phyloP scores from a whole-genome alignment of 2,329 filamentous ascomycete genomes.

The Aspergillus sp. region DNA sequence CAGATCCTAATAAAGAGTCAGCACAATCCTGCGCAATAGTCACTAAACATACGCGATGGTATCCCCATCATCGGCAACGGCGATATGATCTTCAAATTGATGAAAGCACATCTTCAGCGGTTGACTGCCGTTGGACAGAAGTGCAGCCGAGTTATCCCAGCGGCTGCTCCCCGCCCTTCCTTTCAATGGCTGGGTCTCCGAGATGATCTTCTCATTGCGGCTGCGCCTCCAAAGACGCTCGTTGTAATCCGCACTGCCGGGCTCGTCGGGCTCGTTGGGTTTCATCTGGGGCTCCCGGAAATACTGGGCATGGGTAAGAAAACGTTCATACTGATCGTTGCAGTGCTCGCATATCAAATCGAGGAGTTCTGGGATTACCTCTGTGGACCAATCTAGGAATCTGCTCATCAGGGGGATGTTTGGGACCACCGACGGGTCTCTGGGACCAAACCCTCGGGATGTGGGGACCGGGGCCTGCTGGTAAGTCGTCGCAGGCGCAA shows the following conservation, averaged over 20 bases:
- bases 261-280: constrained; percentile 91
- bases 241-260: constrained; percentile 95
- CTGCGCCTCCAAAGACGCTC: constrained; percentile 89
- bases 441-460: constrained; percentile 73
- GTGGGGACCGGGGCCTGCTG: constrained; percentile 75
- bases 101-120: constrained; percentile 94
- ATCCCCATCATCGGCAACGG: constrained; percentile 90
- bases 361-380: constrained; percentile 50
- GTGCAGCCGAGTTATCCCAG: constrained; percentile 82
- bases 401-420: constrained; percentile 76
- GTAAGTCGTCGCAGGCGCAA: constrained; percentile 70
- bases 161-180: constrained; percentile 80
- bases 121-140: constrained; percentile 87
- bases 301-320: constrained; percentile 60
- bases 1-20: constrained; percentile 63
- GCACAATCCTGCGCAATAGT: background rate
- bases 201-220: constrained; percentile 88
- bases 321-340: constrained; percentile 20
- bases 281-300: constrained; percentile 99
- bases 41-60: constrained; percentile 65
- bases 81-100: constrained; percentile 95
- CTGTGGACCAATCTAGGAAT: constrained; percentile 94
- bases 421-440: constrained; percentile 63
- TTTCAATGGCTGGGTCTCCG: constrained; percentile 92
- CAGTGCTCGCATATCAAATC: constrained; percentile 18